Evolutionary conservation across 2,329 filamentous ascomycete genomes (phyloP), one percentile per base, ranked within the genome.

Genomic region (Pyricularia grisea): DNA sequence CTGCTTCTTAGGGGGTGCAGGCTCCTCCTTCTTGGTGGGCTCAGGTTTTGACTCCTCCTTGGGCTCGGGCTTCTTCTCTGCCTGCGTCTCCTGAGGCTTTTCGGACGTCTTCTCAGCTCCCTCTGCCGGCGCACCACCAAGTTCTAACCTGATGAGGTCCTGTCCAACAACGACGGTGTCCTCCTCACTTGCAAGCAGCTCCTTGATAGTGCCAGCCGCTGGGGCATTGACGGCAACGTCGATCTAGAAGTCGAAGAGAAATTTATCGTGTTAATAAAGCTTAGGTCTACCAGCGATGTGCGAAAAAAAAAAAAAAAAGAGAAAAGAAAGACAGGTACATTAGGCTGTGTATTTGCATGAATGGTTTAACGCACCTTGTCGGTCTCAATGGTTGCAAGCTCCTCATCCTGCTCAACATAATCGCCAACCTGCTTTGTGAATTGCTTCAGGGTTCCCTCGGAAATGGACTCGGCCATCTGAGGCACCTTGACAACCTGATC

Each of bases 391-490:
- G 94, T 97, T 36, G 95, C 95, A 79, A 99, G 94, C 80, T 99
- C 95, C 82, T 98, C 95, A 77, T 99, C 95, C 76, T 90, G 90
- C 83, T 97, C 93, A 68, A 99, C 94, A 75, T 89, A 94, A 79
- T 99, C 95, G 76, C 95, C 95, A 74, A 97, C 84, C 81, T 94
- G 79, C 79, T 98, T 98, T 76, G 88, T 91, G 84, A 94, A 98
- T 78, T 97, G 93, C 83, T 97, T 97, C 76, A 99, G 80, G 27
- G 95, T 99, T 71, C 95, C 95, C 81, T 99, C 95, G 64, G 93
- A 96, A 79, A 99, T 98, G 67, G 95, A 98, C 81, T 99, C 95
- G 72, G 95, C 95, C 95, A 99, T 98, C 78, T 95, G 88, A 42
- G 95, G 95, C 73, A 98, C 95, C 82, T 98, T 94, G 79, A 99